A percentile compares a stretch with the other conserved stretches of the same genome.
Evolutionary conservation across 164 flowering plant genomes (phyloP).

Genomic region (Vitis vinifera): ASM3070453v1 NC_081823.1:9257001-9257500

Average conservation of each 20-base stretch:
- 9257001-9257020: slow-evolving; percentile 69
- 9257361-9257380: slow-evolving; percentile 83
- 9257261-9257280: slow-evolving; percentile 50
- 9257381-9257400: slow-evolving; percentile 79
- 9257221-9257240: slow-evolving; percentile 86
- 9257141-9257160: slow-evolving; percentile 58
- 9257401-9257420: slow-evolving; percentile 76
- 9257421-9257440: slow-evolving; percentile 87
- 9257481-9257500: slow-evolving; percentile 87
- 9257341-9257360: slow-evolving; percentile 83
- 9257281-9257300: slow-evolving; percentile 88
- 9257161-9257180: slow-evolving; percentile 57
- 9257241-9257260: slow-evolving; percentile 76
- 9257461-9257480: slow-evolving; percentile 58
- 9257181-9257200: slow-evolving; percentile 16
- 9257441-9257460: slow-evolving; percentile 79
- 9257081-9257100: slow-evolving; percentile 26
- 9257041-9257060: slow-evolving; percentile 39
- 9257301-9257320: slow-evolving; percentile 95
- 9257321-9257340: slow-evolving; percentile 59
- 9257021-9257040: slow-evolving; percentile 63
- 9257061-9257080: slow-evolving; percentile 31
- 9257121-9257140: slow-evolving; percentile 65
- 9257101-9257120: slow-evolving; percentile 65
- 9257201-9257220: slow-evolving; percentile 62